phyloP scores from a whole-genome alignment of 1,139 yeast species.

The Geotrichum aggregatum region DNA sequence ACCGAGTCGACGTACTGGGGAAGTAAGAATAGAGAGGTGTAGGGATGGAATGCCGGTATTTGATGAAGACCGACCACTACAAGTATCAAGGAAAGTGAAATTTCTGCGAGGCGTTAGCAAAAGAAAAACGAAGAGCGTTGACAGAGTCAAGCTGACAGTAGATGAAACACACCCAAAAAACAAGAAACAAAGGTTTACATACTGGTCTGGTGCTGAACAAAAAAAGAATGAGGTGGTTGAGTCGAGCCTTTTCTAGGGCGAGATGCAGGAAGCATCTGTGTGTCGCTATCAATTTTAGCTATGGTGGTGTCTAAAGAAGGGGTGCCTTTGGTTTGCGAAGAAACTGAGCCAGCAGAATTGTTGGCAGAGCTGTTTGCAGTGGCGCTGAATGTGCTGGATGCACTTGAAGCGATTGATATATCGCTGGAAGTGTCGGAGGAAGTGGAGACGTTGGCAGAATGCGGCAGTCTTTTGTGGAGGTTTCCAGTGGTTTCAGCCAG shows the following conservation, averaged over 20 bases:
- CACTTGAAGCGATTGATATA: too few species aligned
- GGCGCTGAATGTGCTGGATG: too few species aligned
- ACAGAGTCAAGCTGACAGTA: not conserved
- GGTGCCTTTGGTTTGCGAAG: too few species aligned
- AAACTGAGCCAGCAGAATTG: too few species aligned
- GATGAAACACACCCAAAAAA: not conserved
- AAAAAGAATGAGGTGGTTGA: not conserved
- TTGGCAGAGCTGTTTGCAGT: too few species aligned
- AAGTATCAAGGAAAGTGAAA: conserved; percentile 9
- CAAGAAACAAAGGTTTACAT: not conserved
- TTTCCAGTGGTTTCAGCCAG: too few species aligned
- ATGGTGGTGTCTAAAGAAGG: too few species aligned
- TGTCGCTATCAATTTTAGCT: not conserved
- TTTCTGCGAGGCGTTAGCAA: not conserved
- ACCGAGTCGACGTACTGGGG: conserved; percentile 29
- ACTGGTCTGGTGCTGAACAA: not conserved
- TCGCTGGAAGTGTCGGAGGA: too few species aligned
- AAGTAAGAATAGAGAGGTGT: conserved; percentile 28
- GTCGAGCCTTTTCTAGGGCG: not conserved
- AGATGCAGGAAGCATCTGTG: not conserved
- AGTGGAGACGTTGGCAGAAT: too few species aligned
- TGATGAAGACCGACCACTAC: conserved; percentile 2
- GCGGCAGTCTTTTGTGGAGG: too few species aligned
- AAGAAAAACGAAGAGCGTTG: too few species aligned
- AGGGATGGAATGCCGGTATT: conserved; percentile 12